These are phyloP conservation scores for Metschnikowia gelsemii DNA, from an alignment of 805 yeast species.

Conservation along the genomic window DNA sequence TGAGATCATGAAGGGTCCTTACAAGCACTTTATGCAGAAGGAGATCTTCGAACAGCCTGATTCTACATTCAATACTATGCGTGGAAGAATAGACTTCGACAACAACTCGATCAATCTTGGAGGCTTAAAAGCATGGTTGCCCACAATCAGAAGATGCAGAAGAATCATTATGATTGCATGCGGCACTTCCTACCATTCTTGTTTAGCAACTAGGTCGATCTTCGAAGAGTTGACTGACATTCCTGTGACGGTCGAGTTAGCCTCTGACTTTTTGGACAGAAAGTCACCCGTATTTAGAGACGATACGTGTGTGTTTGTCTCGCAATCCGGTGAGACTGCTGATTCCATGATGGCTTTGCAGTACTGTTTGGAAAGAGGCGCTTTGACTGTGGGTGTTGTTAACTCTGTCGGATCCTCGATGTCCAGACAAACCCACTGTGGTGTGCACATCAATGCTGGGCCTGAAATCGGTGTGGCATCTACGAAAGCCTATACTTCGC, in stretches of 20 bases:
- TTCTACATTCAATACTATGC: slow-evolving; percentile 96
- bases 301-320: slow-evolving; percentile 95
- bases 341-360: slow-evolving; percentile 94
- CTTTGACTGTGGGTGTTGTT: slow-evolving; percentile 95
- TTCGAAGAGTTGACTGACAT: slow-evolving; percentile 96
- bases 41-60: slow-evolving; percentile 99
- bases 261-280: slow-evolving; percentile 93
- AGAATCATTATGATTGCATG: slow-evolving; percentile 98
- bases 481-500: slow-evolving; percentile 98
- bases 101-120: slow-evolving; percentile 77
- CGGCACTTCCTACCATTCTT: slow-evolving; percentile 98
- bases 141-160: slow-evolving; percentile 90
- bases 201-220: slow-evolving; percentile 93
- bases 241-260: slow-evolving; percentile 89
- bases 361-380: slow-evolving; percentile 95
- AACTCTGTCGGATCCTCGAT: slow-evolving; percentile 96
- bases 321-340: slow-evolving; percentile 99
- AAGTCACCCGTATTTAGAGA: slow-evolving; percentile 97
- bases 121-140: slow-evolving; percentile 80
- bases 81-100: slow-evolving; percentile 96
- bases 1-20: slow-evolving; percentile 97
- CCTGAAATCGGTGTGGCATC: slow-evolving; percentile 99
- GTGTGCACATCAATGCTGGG: slow-evolving; percentile 99
- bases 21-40: slow-evolving; percentile 96
- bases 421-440: slow-evolving; percentile 97